Evolutionary conservation across 73 alveolate species (phyloP).

Genomic region (Symbiodinium pilosum): DNA sequence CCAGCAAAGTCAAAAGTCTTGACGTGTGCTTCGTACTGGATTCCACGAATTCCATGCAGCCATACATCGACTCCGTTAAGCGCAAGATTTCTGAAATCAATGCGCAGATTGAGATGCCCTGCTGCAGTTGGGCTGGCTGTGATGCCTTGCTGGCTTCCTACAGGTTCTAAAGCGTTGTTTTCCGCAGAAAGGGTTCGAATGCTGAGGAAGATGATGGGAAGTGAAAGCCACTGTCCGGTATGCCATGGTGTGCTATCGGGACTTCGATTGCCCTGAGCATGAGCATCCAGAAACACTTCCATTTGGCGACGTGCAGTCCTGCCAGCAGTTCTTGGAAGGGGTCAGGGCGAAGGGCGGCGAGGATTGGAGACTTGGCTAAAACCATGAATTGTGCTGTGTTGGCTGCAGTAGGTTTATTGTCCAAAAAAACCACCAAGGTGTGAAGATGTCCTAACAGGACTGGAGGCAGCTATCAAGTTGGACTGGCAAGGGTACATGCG

Average conservation of each 20-base stretch:
- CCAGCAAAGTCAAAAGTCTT: background rate
- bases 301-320: background rate
- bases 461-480: background rate
- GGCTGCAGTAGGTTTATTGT: background rate
- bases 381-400: background rate
- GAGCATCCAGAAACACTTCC: background rate
- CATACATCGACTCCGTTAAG: background rate
- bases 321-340: background rate
- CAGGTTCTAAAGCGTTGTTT: background rate
- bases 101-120: background rate
- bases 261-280: background rate
- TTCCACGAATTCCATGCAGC: background rate
- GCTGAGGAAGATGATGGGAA: background rate
- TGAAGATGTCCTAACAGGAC: background rate
- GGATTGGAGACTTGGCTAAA: background rate
- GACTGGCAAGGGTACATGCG: background rate
- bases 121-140: background rate
- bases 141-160: background rate
- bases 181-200: background rate
- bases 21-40: conserved; percentile 1
- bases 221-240: background rate
- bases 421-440: background rate
- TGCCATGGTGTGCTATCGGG: background rate
- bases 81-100: background rate
- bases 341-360: background rate